Evolutionary conservation across 2,329 filamentous ascomycete genomes (phyloP), one percentile per base, ranked within the genome.

Genomic region (Colletotrichum agaves): DNA sequence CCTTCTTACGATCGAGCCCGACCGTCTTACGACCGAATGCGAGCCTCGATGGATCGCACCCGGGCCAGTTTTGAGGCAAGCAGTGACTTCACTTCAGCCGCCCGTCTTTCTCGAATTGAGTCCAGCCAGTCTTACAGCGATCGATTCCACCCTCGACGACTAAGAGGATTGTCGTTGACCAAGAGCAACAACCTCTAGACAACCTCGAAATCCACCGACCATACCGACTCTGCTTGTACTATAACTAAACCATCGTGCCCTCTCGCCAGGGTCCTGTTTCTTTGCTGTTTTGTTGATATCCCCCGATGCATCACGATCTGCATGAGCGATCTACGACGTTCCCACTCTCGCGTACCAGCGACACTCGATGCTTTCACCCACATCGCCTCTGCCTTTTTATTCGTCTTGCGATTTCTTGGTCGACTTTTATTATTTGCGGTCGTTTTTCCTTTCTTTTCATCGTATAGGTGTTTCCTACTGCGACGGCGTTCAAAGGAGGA

Each of bases 81-180:
- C 78, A 92, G 90, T 74, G 96, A 98, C 74, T 97, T 98, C 75
- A 97, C 95, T 0, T 94, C 92, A 31, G 94, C 94, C 13, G 93
- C 93, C 41, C 90, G 95, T 76, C 82, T 99, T 72, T 91, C 90
- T 53, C 87, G 94, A 70, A 88, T 97, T 71, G 96, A 98, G 81
- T 94, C 92, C 23, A 88, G 85, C 56, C 87, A 88, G 61, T 90
- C 85, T 5, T 75, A 76, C 56, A 72, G 68, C 50, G 68, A 71
- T 31, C 71, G 62, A 23, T 76, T 82, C 64, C 75, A 73, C 59
- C 77, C 79, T 17, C 75, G 81, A 46, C 76, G 81, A 39, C 70
- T 83, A n/a, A 79, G 81, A 44, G 81, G 80, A 21, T 73, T 83
- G 61, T 83, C 80, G n/a, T 71, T 83, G 63, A 76, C 75, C 50